Evolutionary conservation across 345 rosid species (phyloP), one percentile per base, ranked within the genome.

Genomic region (Gossypium sturtianum): DNA sequence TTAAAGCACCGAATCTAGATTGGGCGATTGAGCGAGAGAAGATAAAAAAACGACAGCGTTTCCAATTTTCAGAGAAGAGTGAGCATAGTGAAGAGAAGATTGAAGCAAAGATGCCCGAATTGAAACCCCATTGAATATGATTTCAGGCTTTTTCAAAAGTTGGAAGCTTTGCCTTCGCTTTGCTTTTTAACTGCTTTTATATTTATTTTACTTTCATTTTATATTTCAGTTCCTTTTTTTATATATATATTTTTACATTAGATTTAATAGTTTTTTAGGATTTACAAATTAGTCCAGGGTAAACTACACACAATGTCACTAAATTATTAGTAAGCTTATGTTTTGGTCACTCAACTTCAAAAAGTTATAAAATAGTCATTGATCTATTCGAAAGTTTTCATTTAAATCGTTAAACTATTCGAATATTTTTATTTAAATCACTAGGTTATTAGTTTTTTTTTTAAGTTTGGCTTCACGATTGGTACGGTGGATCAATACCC

Each of bases 111-210:
- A 74, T 70, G 72, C n/a, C 2, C 27, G 76, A 70, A 61, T 27
- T 29, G 76, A 67, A 25, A 13, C 52, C 66, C 56, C 47, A 66
- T 69, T 66, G 72, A 52, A 75, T 48, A n/a, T 13, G 23, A 20
- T 15, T 74, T 69, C 17, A 44, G 76, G 25, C 49, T 60, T 74
- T 56, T 74, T 44, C 9, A 20, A 70, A 49, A 68, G 78, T 74
- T 51, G 68, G 80, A 82, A 75, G 72, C 74, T 54, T 69, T 58
- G 70, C n/a, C 69, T 19, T 48, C 3, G 71, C 53, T 12, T 8
- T 68, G 71, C 71, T 9, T 22, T 34, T 68, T 10, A 47, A 52
- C 43, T 71, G 71, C 71, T 62, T 66, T 53, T 62, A 71, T 20
- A 66, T 41, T 9, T 47, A 67, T 67, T 15, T 34, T 23, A 12